Conservation (phyloP, 164 flowering plant genomes). For the Vitis riparia region DNA sequence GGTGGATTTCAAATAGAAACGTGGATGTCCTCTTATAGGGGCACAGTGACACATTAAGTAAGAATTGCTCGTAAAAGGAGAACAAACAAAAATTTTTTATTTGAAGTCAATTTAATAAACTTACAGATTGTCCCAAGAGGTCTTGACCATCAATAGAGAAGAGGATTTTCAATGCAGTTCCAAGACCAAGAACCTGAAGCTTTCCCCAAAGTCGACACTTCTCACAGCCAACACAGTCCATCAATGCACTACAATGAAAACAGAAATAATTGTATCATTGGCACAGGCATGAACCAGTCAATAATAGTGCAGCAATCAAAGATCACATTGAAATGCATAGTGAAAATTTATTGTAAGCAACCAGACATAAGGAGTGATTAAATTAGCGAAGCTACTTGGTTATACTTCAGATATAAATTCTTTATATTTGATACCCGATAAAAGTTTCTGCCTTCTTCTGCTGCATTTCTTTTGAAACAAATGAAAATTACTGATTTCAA, state of each 20-base stretch:
- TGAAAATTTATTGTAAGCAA: too few relatives aligned
- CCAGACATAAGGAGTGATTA: too few relatives aligned
- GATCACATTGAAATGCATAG: not conserved
- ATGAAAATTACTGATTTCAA: too few relatives aligned
- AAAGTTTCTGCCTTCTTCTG: too few relatives aligned
- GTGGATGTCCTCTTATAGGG: not conserved
- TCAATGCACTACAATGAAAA: slow-evolving; percentile 66
- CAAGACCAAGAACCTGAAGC: slow-evolving; percentile 98
- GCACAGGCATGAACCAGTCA: not conserved
- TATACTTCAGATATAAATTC: too few relatives aligned
- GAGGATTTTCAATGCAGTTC: slow-evolving; percentile 93
- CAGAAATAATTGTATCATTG: not conserved
- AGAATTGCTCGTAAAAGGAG: not conserved
- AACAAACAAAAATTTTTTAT: not conserved
- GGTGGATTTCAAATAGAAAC: too few relatives aligned
- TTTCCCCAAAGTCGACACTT: slow-evolving; percentile 99
- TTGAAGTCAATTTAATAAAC: slow-evolving; percentile 15
- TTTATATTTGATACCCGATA: too few relatives aligned
- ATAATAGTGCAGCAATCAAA: not conserved
- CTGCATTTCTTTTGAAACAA: too few relatives aligned
- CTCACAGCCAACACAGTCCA: slow-evolving; percentile 99
- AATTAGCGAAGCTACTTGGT: too few relatives aligned
- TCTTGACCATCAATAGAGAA: slow-evolving; percentile 75
- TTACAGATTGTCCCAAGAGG: slow-evolving; percentile 45
- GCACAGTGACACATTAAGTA: too few relatives aligned